Evolutionary conservation across 768 basidiomycete species (phyloP), one percentile per base, ranked within the genome.

Genomic region (Boletus patriciae): DNA sequence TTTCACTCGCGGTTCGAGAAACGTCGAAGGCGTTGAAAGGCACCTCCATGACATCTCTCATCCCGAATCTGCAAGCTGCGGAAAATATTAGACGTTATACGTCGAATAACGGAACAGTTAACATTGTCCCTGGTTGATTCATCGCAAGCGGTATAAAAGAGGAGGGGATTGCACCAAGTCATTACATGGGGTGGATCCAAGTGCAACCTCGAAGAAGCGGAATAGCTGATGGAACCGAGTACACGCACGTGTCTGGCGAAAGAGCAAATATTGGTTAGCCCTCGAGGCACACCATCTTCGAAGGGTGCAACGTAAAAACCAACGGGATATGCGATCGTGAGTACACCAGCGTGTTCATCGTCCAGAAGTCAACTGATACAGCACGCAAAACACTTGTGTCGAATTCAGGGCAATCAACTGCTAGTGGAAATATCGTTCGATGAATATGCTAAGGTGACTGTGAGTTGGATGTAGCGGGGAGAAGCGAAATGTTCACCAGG

Each of bases 11-110:
- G 61, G n/a, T 65, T 74, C 47, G 58, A 57, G 46, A 9, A 72
- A 75, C 60, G 46, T 72, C 4, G 31, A 31, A 11, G 31, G 11
- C 31, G 11, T 31, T 2, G 52, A 78, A 21, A 71, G 74, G 46
- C 62, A 71, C 45, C 75, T 82, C 38, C 65, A 76, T 56, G 69
- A 76, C 3, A 72, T 80, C 9, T 73, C 80, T 0, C 74, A 78
- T 52, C 80, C 79, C 8, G 58, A 67, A 15, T 82, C 31, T 31
- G 2, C 31, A 11, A 31, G 31, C 49, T 82, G 79, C 42, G 80
- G 79, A 1, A 70, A 76, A 31, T 80, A 82, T 52, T 80, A 10
- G 59, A 69, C 8, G 57, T 76, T 33, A 59, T 57, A 12, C 52
- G 62, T 19, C 73, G 1, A 62, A 57, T 7, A 36, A 64, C 5